Base-by-base conservation (phyloP, 257 asterid genomes). In the Cinchona pubescens region DNA sequence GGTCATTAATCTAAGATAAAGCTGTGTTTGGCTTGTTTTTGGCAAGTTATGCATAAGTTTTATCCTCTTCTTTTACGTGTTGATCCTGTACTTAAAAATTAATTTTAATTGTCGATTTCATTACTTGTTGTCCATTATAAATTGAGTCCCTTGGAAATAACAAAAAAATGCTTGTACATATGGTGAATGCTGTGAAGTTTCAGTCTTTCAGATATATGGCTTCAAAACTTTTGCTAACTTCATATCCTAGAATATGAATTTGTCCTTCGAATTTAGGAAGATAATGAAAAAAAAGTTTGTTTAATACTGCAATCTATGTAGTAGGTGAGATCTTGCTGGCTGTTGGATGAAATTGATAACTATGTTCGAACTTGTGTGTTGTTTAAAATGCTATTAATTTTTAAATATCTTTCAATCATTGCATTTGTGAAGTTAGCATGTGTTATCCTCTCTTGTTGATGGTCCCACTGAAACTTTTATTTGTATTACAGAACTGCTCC, bases 401-500 rank as follows among this genome's bases (percentile, higher is more conserved):
- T 56, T 37, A 4, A 16, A 32, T 13, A 25, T n/a, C 13, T 34
- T 4, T 29, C 21, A 32, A 32, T 40, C 15, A 10, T 21, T 29
- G 48, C 3, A 2, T 21, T 51, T 61, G n/a, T 32, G 15, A 30
- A 74, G 62, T 61, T n/a, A 2, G 19, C 23, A 55, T 21, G 73
- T 38, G 37, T 58, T 42, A 0, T 15, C 40, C 19, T 38, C 73
- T 38, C 7, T 9, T 63, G 69, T 71, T 8, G 42, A 70, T 49
- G 35, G 43, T 53, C 73, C 69, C 27, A 35, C 60, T 35, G 3
- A 46, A 37, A 49, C 37, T 66, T 42, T 10, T 13, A n/a, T 51
- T 67, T 1, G 23, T 61, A 61, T 55, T 19, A 80, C 58, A 93
- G 98, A 83, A 86, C 85, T 82, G 94, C 96, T 49, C 94, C 96